phyloP scores from a whole-genome alignment of 805 yeast genomes.

The Brettanomyces nanus region DNA sequence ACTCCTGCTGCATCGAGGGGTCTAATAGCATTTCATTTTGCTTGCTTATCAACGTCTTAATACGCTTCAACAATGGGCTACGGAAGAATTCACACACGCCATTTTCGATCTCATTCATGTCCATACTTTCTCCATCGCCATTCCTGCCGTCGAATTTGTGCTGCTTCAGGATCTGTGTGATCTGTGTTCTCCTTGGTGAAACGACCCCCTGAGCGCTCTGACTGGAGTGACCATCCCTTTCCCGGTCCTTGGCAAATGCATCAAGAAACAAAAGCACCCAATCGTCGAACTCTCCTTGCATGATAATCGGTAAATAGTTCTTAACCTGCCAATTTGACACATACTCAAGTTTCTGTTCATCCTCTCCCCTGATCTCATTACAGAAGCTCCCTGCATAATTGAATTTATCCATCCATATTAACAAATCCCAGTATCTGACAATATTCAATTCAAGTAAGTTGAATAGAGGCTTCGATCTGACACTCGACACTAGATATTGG shows the following conservation, averaged over 20 bases:
- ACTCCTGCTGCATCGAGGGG: slow-evolving; percentile 55
- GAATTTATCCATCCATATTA: slow-evolving; percentile 90
- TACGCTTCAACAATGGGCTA: slow-evolving; percentile 55
- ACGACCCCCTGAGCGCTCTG: slow-evolving; percentile 18
- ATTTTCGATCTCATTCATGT: slow-evolving; percentile 18
- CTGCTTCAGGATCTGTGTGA: slow-evolving; percentile 44
- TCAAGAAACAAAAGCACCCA: slow-evolving; percentile 79
- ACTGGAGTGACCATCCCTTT: slow-evolving; percentile 15
- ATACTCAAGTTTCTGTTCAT: slow-evolving; percentile 38
- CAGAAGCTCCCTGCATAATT: slow-evolving; percentile 75
- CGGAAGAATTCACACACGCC: slow-evolving; percentile 53
- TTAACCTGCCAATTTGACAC: slow-evolving; percentile 72
- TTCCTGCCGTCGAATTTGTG: slow-evolving; percentile 23
- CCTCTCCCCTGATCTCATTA: slow-evolving; percentile 28
- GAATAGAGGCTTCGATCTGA: slow-evolving; percentile 74
- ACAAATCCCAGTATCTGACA: slow-evolving; percentile 80
- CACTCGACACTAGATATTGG: slow-evolving; percentile 69
- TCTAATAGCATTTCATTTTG: slow-evolving; percentile 70
- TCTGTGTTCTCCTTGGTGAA: slow-evolving; percentile 62
- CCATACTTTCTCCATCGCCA: slow-evolving; percentile 9
- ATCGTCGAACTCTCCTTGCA: slow-evolving; percentile 77
- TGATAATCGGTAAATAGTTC: slow-evolving; percentile 61
- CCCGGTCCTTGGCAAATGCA: slow-evolving; percentile 50
- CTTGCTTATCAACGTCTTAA: slow-evolving; percentile 53
- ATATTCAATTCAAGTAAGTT: slow-evolving; percentile 71